These are phyloP conservation scores for Dipteronia sinensis DNA, from an alignment of 345 rosid genomes.

Conservation along the genomic window DNA sequence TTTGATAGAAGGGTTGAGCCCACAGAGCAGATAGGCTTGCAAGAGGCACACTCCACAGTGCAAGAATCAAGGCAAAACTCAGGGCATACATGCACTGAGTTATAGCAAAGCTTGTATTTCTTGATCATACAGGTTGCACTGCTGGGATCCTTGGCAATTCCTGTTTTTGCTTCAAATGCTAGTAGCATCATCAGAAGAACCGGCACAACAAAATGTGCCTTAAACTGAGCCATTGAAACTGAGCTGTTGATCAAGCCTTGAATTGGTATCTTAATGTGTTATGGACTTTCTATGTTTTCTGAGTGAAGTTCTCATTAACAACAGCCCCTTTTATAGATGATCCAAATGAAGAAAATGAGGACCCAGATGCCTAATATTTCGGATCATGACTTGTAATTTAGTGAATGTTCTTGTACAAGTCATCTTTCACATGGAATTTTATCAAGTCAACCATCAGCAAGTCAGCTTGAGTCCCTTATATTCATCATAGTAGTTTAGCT, in stretches of 20 bases:
- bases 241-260: neutral
- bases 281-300: neutral
- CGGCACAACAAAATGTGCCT: conserved; percentile 20
- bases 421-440: conserved; percentile 6
- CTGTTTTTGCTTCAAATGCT: conserved; percentile 36
- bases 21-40: conserved; percentile 50
- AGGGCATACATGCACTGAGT: conserved; percentile 55
- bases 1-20: conserved; percentile 11
- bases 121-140: conserved; percentile 42
- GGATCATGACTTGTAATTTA: neutral
- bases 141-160: conserved; percentile 59
- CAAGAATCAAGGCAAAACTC: conserved; percentile 55
- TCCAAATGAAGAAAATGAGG: neutral
- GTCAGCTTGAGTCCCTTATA: no score
- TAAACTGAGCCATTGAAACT: conserved; percentile 24
- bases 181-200: conserved; percentile 38
- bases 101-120: conserved; percentile 51
- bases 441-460: neutral
- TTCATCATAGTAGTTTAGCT: no score
- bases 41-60: conserved; percentile 50
- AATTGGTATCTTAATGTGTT: neutral
- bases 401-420: neutral
- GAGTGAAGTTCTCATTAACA: neutral
- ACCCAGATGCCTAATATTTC: neutral
- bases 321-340: conserved; percentile 26